Percentiles rank a stretch among this genome's conserved stretches.
phyloP scores from a whole-genome alignment of 129 eudicot species.

The Pittosporum tobira region DNA sequence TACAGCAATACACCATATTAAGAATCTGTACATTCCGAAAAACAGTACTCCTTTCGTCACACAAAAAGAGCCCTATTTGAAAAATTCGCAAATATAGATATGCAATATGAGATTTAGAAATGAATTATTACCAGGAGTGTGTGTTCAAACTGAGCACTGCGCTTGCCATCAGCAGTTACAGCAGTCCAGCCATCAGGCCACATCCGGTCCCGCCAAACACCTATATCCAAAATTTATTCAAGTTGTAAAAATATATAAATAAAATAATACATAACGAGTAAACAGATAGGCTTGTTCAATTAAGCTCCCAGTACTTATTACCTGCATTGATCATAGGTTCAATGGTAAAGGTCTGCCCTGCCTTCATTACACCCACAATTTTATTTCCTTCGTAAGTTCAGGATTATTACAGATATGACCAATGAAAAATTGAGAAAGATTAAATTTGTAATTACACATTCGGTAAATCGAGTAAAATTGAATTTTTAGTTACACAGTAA shows the following conservation, averaged over 20 bases:
- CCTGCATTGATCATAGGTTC: constrained; percentile 96
- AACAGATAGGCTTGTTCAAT: background rate
- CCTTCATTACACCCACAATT: constrained; percentile 98
- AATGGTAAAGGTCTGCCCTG: constrained; percentile 91
- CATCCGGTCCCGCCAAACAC: constrained; percentile 97
- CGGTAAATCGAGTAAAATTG: background rate
- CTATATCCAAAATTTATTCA: constrained; percentile 19
- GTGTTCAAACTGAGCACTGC: constrained; percentile 98
- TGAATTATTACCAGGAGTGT: constrained; percentile 63
- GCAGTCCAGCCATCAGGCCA: constrained; percentile 99
- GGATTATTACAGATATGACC: constrained; percentile 25
- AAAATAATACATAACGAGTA: background rate
- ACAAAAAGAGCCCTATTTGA: no score
- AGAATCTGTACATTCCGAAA: background rate
- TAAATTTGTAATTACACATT: background rate
- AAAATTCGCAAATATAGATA: no score
- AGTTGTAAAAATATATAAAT: background rate
- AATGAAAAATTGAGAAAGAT: background rate
- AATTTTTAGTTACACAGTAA: background rate
- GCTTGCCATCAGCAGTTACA: constrained; percentile 91
- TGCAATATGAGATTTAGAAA: no score
- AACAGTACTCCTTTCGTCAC: no score
- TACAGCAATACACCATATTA: constrained; percentile 16
- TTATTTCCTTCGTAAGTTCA: constrained; percentile 75
- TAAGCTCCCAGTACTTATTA: constrained; percentile 7